Percentiles rank a stretch among this genome's conserved stretches.
Conservation (phyloP, 345 rosid species). For the Boechera divaricarpa region DNA sequence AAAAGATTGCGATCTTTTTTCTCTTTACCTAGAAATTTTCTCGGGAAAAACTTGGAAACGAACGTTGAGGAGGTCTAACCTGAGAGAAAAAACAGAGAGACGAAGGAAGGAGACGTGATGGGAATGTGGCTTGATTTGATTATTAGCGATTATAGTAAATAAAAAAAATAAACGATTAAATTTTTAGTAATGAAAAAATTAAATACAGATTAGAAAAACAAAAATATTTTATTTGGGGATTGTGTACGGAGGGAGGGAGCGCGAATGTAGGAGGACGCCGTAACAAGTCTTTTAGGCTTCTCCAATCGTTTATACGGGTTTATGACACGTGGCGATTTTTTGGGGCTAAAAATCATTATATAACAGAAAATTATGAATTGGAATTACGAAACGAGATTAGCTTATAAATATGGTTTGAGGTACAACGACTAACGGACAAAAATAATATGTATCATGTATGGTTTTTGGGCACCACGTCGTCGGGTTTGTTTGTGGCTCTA, state of each 20-base stretch:
- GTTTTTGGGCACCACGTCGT: constrained; percentile 35
- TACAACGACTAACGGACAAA: background rate
- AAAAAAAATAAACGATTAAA: background rate
- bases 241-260: constrained; percentile 33
- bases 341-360: constrained; percentile 10
- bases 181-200: constrained; percentile 1
- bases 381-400: constrained; percentile 6
- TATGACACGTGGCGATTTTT: constrained; percentile 25
- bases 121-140: constrained; percentile 42
- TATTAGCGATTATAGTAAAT: constrained; percentile 33
- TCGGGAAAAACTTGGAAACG: constrained; percentile 14
- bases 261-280: constrained; percentile 37
- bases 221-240: constrained; percentile 32
- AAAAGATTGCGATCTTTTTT: constrained; percentile 25
- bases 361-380: constrained; percentile 25
- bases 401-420: background rate
- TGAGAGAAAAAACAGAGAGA: constrained; percentile 34
- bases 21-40: constrained; percentile 27
- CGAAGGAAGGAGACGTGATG: constrained; percentile 37
- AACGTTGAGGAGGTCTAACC: constrained; percentile 38
- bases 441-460: background rate
- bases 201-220: constrained; percentile 13
- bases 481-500: background rate
- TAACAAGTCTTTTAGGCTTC: constrained; percentile 23
- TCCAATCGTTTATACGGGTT: constrained; percentile 37